Evolutionary conservation across 2,329 filamentous ascomycete species (phyloP), one percentile per base, ranked within the genome.

Genomic region (Ophiocordyceps robertsii): DNA sequence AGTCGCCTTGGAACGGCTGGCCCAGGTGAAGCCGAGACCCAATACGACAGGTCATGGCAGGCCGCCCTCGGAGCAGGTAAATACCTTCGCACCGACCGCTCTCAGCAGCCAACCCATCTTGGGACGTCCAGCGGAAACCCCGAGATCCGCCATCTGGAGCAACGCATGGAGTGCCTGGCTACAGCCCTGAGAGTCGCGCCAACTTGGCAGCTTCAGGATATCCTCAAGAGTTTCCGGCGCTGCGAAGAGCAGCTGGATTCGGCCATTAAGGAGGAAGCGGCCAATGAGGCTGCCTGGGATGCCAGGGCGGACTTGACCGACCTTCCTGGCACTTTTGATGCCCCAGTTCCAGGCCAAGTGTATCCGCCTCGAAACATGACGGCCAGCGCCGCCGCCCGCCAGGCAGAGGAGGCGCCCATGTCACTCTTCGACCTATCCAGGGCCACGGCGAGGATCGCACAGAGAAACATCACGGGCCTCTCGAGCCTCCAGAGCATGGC

Each of bases 61-160:
- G 84, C 84, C 7, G 84, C 85, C 4, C 68, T 90, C 37, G 74
- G 82, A 51, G 82, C 84, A n/a, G 85, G 85, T 14, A 80, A 83
- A 46, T 84, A 88, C 58, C 71, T 77, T 30, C 72, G 73, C 16
- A 77, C 70, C 12, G 54, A 64, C 14, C 62, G 62, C 30, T 78
- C 75, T 0, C 51, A 70, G 19, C 69, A 66, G 24, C 75, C 75
- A 5, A 78, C 74, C 2, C 75, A 80, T 53, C 61, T 80, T 19
- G 71, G 77, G 37, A 77, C 75, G 29, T 67, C 73, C 14, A 77
- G 67, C 53, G 70, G 73, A 51, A 73, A 80, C 59, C 63, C 69
- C 24, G 67, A 78, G 44, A 73, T 92, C 41, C 74, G 84, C 29
- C 79, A 85, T 49, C 66, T 92, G 1, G 83, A 90, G 52, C 85